Percentiles rank a stretch among this genome's conserved stretches.
These are phyloP conservation scores for Odonthalia washingtoniensis DNA, from an alignment of 31 red algal species.

Conservation along the genomic window DNA sequence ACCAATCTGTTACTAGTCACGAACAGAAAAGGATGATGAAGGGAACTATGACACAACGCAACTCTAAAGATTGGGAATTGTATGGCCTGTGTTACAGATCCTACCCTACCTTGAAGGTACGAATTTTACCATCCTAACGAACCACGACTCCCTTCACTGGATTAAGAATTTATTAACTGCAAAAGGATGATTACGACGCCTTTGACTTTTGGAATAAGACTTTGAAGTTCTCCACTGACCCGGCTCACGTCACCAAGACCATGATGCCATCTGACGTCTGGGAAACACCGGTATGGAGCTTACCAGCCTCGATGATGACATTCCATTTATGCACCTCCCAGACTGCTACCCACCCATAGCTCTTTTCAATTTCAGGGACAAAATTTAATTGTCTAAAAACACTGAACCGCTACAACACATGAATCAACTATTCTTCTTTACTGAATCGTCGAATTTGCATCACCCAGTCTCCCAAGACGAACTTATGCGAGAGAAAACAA, in stretches of 20 bases:
- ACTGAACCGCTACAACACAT: too few species aligned
- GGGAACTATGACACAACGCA: slow-evolving; percentile 18
- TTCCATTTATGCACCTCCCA: too few species aligned
- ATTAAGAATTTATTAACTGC: neutral
- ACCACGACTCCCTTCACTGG: slow-evolving; percentile 8
- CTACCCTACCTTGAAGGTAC: slow-evolving; percentile 7
- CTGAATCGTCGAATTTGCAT: too few species aligned
- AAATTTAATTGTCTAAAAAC: too few species aligned
- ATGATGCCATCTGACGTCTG: neutral
- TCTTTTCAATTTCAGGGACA: too few species aligned
- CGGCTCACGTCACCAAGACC: neutral
- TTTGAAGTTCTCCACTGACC: slow-evolving; percentile 21
- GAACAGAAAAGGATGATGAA: neutral
- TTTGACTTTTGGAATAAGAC: slow-evolving; percentile 5
- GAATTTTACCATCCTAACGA: neutral
- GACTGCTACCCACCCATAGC: too few species aligned
- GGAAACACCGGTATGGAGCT: neutral
- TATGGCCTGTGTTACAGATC: neutral
- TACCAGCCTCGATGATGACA: too few species aligned
- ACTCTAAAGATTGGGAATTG: slow-evolving; percentile 15
- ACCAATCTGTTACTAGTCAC: slow-evolving; percentile 28
- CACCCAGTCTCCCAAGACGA: too few species aligned
- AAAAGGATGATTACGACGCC: neutral
- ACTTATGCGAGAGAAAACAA: too few species aligned
- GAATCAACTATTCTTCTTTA: too few species aligned